Conservation (phyloP, 2,329 filamentous ascomycete species). For the Xylaria sp. region DNA sequence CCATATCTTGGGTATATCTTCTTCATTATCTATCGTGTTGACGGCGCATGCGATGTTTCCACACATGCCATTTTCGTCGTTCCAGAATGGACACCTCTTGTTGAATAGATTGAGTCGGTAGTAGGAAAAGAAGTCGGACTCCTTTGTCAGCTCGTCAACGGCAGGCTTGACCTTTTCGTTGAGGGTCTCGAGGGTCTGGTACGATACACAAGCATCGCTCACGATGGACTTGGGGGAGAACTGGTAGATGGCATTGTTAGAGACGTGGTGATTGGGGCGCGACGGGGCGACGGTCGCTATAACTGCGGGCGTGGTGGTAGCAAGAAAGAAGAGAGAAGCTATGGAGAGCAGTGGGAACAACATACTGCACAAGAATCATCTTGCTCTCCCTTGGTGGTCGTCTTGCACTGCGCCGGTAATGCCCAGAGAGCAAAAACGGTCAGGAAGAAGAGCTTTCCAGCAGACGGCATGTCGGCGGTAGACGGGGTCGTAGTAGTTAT, state of each 20-base stretch:
- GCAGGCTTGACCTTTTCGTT: slow-evolving; percentile 81
- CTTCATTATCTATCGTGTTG: slow-evolving; percentile 93
- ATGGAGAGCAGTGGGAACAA: slow-evolving; percentile 45
- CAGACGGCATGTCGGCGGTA: slow-evolving; percentile 61
- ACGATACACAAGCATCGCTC: slow-evolving; percentile 93
- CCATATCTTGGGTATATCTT: slow-evolving; percentile 93
- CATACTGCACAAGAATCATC: slow-evolving; percentile 66
- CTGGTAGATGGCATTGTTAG: slow-evolving; percentile 64
- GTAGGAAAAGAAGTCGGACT: slow-evolving; percentile 98
- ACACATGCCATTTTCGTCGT: slow-evolving; percentile 91
- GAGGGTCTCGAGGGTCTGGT: slow-evolving; percentile 85
- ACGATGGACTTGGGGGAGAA: slow-evolving; percentile 90
- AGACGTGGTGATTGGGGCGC: slow-evolving; percentile 44
- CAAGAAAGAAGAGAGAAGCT: slow-evolving; percentile 39
- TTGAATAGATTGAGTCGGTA: slow-evolving; percentile 96
- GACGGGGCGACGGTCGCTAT: slow-evolving; percentile 39
- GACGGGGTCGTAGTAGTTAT: slow-evolving; percentile 36
- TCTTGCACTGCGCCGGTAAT: slow-evolving; percentile 59
- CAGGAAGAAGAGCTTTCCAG: slow-evolving; percentile 66
- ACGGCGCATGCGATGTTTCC: slow-evolving; percentile 97
- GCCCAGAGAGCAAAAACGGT: slow-evolving; percentile 67
- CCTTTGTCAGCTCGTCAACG: slow-evolving; percentile 81
- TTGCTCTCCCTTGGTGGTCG: slow-evolving; percentile 50
- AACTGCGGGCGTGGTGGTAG: slow-evolving; percentile 43
- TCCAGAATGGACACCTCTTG: slow-evolving; percentile 96